A percentile compares a stretch with the other conserved stretches of the same genome.
phyloP scores from a whole-genome alignment of 371 early-diverging fungal genomes.

The Rhizopus stolonifer region DNA sequence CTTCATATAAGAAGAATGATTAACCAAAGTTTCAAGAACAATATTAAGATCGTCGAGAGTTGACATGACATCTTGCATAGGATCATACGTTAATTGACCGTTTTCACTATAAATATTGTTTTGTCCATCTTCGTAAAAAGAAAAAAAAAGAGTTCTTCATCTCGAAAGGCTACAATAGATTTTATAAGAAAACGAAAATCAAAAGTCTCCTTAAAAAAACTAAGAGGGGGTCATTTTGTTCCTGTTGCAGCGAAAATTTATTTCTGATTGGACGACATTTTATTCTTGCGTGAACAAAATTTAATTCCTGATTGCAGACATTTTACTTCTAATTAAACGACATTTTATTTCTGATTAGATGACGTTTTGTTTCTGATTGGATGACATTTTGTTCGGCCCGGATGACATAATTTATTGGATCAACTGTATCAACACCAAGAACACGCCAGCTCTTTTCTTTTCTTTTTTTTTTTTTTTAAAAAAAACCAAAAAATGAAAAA shows the following conservation, averaged over 20 bases:
- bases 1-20: slow-evolving; percentile 19
- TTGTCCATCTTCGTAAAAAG: slow-evolving; percentile 9
- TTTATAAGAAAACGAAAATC: slow-evolving; percentile 19
- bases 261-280: slow-evolving; percentile 5
- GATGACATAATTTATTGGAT: slow-evolving; percentile 8
- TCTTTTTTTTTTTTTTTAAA: slow-evolving; percentile 3
- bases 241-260: slow-evolving; percentile 5
- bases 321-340: slow-evolving; percentile 8
- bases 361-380: no score
- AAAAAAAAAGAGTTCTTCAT: slow-evolving; percentile 12
- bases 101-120: neutral
- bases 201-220: slow-evolving; percentile 9
- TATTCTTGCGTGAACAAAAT: slow-evolving; percentile 4
- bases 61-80: slow-evolving; percentile 15
- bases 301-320: slow-evolving; percentile 9
- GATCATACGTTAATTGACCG: slow-evolving; percentile 9
- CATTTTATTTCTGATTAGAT: slow-evolving; percentile 13
- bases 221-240: slow-evolving; percentile 3
- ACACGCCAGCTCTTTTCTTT: neutral
- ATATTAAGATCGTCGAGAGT: slow-evolving; percentile 17
- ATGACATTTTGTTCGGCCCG: slow-evolving; percentile 12
- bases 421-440: slow-evolving; percentile 6
- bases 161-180: slow-evolving; percentile 15
- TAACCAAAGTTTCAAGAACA: slow-evolving; percentile 13
- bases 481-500: neutral